Base-by-base conservation (phyloP, 2,329 filamentous ascomycete genomes). In the Mollisiaceae sp. region DNA sequence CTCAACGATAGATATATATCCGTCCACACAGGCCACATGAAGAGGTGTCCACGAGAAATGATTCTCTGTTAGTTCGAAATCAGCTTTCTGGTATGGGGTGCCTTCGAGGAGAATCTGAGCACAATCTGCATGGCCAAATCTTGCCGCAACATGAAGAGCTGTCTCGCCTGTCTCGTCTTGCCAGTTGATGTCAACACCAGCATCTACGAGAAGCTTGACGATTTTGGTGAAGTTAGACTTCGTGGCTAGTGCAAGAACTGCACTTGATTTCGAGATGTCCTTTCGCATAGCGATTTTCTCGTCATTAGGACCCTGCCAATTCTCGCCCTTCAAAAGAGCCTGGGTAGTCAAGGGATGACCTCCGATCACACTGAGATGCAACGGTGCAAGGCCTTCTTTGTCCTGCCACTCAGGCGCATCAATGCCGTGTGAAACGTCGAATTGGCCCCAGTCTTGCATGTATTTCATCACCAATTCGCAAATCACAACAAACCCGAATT, bases 1-100 rank as follows among this genome's bases (percentile, higher is more conserved):
- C 74, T 93, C 85, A 0, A 91, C 91, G 47, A 97, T 87, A 0
- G 84, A 79, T 12, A 93, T 78, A 69, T 93, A 90, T 0, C 94
- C 94, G 74, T 99, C 94, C 2, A 98, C 94, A 62, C 91, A 92
- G 11, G 94, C 92, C 69, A 97, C 91, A 75, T 97, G 95, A 14
- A 99, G 82, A n/a, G 95, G 92, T 0, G 95, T 97, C 94, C 95
- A 99, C 2, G 90, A 88, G 75, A 96, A 98, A 0, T 91, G 90
- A 62, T 90, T 91, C 75, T 99, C 95, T 0, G 85, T 80, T 41
- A 96, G 80, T 72, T 97, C 91, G 0, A 93, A 81, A 67, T 97
- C 81, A 0, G 89, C 89, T 74, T 89, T 92, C 71, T 95, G 91
- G 52, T 86, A 82, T 6, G 83, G 79, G 0, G 86, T 89, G 2